Conservation (phyloP, 202 grass and related monocot genomes). For the Hordeum pubiflorum region DNA sequence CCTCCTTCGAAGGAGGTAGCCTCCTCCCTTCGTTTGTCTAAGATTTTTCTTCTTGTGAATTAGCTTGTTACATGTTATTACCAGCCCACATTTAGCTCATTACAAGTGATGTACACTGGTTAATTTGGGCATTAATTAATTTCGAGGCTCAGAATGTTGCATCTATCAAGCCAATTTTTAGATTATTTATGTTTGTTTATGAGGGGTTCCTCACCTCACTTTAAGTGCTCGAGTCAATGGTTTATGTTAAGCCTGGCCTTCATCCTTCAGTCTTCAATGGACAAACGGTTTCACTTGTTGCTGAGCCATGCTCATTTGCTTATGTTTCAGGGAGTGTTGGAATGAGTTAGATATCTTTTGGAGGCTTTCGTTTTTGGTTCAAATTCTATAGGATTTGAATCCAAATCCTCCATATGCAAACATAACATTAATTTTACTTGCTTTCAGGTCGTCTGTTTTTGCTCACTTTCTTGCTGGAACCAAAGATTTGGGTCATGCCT, state of each 20-base stretch:
- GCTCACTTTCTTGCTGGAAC: background rate
- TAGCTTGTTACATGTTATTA: background rate
- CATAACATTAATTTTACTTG: constrained; percentile 1
- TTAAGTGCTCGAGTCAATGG: background rate
- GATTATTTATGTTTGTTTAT: background rate
- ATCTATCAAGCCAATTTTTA: background rate
- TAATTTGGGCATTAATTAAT: background rate
- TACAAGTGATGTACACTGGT: background rate
- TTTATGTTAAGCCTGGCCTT: background rate
- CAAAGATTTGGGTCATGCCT: background rate
- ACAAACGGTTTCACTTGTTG: too few species aligned
- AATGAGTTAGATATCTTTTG: background rate
- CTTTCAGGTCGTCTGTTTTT: background rate
- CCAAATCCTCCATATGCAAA: background rate
- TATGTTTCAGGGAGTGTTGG: background rate
- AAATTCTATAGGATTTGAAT: background rate
- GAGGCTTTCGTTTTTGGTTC: background rate
- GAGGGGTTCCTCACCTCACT: background rate
- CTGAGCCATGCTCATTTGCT: background rate
- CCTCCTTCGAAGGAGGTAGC: constrained; percentile 55
- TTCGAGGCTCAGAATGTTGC: background rate
- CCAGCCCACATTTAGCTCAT: background rate
- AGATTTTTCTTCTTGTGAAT: background rate
- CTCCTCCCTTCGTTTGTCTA: background rate
- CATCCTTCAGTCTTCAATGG: background rate